Evolutionary conservation across 2,329 filamentous ascomycete species (phyloP).

Genomic region (Colletotrichum tanaceti): DNA sequence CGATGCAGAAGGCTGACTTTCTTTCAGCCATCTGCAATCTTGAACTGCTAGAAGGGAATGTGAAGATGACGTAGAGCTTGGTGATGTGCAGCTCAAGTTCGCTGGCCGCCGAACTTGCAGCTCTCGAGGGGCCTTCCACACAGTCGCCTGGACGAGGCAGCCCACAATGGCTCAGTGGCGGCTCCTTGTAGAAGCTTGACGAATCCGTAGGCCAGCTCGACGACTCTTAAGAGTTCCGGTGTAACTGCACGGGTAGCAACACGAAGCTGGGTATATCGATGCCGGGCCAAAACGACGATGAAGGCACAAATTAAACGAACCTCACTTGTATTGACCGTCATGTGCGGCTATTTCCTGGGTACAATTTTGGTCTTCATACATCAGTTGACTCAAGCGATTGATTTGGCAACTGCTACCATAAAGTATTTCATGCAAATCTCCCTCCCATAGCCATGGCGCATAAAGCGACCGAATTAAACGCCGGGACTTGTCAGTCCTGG

Average conservation of each 20-base stretch:
- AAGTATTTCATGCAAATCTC: slow-evolving; percentile 15
- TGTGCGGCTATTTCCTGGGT: neutral
- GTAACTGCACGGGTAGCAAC: slow-evolving; percentile 25
- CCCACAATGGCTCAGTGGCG: slow-evolving; percentile 83
- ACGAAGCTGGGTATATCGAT: slow-evolving; percentile 32
- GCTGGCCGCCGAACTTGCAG: slow-evolving; percentile 77
- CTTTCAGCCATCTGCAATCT: slow-evolving; percentile 83
- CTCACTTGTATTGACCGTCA: neutral
- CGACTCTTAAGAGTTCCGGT: slow-evolving; percentile 30
- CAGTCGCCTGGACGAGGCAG: slow-evolving; percentile 81
- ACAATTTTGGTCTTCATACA: slow-evolving; percentile 21
- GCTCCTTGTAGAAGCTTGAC: slow-evolving; percentile 82
- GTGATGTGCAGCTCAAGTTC: slow-evolving; percentile 87
- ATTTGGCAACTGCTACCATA: slow-evolving; percentile 16
- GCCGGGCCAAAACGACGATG: slow-evolving; percentile 29
- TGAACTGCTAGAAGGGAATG: slow-evolving; percentile 88
- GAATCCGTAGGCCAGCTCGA: slow-evolving; percentile 53
- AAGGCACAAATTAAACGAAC: neutral
- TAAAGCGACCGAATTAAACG: slow-evolving; percentile 32
- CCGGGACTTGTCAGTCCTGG: slow-evolving; percentile 27
- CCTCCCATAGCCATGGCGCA: slow-evolving; percentile 17
- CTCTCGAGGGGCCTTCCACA: slow-evolving; percentile 86
- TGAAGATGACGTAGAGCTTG: slow-evolving; percentile 85
- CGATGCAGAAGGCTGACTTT: slow-evolving; percentile 77
- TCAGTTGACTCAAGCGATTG: slow-evolving; percentile 15